phyloP scores from a whole-genome alignment of 805 yeast genomes.

The Cyberlindnera mycetangii region DNA sequence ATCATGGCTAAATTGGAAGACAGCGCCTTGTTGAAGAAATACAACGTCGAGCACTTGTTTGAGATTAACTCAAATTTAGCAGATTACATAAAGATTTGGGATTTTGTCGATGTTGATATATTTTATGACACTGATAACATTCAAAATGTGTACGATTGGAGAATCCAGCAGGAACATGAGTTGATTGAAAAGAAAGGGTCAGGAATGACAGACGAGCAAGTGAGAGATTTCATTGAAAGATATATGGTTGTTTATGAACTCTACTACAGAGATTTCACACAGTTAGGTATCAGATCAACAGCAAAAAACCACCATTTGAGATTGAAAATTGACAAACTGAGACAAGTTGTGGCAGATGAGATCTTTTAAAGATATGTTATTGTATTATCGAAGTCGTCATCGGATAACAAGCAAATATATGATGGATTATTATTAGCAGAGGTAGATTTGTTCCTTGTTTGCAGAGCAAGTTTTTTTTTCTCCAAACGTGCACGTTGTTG shows the following conservation, averaged over 20 bases:
- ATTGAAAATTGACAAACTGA: constrained; percentile 16
- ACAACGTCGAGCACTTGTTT: constrained; percentile 29
- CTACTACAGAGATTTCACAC: constrained; percentile 48
- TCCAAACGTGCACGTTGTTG: constrained; percentile 1
- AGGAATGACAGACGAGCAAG: constrained; percentile 82
- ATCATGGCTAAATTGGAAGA: constrained; percentile 16
- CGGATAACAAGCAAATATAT: constrained; percentile 14
- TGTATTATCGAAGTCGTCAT: constrained; percentile 10
- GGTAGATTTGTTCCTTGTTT: not conserved
- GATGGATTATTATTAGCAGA: not conserved
- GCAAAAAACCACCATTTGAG: constrained; percentile 17
- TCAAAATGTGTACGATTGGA: constrained; percentile 71
- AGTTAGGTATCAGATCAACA: constrained; percentile 28
- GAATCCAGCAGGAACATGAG: constrained; percentile 63
- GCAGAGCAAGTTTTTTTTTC: not conserved
- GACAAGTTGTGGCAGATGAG: constrained; percentile 15
- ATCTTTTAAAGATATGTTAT: constrained; percentile 5
- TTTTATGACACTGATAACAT: constrained; percentile 59
- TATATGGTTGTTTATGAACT: constrained; percentile 84
- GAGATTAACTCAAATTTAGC: constrained; percentile 51
- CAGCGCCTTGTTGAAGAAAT: constrained; percentile 26
- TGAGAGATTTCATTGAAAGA: constrained; percentile 65
- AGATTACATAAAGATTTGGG: constrained; percentile 55
- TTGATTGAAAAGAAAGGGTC: constrained; percentile 50
- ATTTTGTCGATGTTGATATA: constrained; percentile 54